Base-by-base conservation (phyloP, 2,329 filamentous ascomycete species). In the Sporothrix mexicana region DNA sequence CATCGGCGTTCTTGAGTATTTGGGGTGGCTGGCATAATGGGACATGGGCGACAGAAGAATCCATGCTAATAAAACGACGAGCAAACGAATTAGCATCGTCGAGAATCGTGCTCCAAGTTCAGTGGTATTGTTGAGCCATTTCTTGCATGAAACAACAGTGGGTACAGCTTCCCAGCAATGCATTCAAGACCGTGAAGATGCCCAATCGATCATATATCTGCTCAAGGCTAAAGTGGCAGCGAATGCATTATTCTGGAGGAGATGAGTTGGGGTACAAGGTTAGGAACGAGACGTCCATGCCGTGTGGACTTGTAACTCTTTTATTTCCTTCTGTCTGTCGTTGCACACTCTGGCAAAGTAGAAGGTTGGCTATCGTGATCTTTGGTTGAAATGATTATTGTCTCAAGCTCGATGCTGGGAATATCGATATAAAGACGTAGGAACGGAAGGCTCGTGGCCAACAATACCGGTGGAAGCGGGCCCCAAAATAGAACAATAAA, bases 401-500 rank as follows among this genome's bases (percentile, higher is more conserved):
- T 64, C 59, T 25, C 41, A 23, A 8, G 15, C n/a, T 45, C 25
- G 36, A 20, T 64, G 59, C 12, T 36, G 6, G 20, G 9, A 7
- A 10, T 10, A 45, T 20, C 36, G 5, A 13, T 45, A 64, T 45
- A 20, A 64, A 45, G 25, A 45, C 23, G 17, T 9, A 41, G 51
- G 51, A 55, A 10, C 17, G 6, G n/a, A 20, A 15, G n/a, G 36
- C 13, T 61, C 57, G 17, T 41, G 41, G 59, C 59, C 45, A 5
- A 45, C 59, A 45, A 45, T 64, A 57, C 67, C 51, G 67, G 51
- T 51, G 17, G 30, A 41, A 36, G 10, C 67, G 30, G 49, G 47
- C 30, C 67, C 67, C 36, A 69, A 57, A 69, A 57, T 57, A 69
- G 67, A 69, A 57, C 30, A 55, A 45, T 25, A 12, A n/a, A 15